Percentiles rank a stretch among this genome's conserved stretches.
Evolutionary conservation across 2,329 filamentous ascomycete genomes (phyloP).

Genomic region (Fonsecaea nubica): DNA sequence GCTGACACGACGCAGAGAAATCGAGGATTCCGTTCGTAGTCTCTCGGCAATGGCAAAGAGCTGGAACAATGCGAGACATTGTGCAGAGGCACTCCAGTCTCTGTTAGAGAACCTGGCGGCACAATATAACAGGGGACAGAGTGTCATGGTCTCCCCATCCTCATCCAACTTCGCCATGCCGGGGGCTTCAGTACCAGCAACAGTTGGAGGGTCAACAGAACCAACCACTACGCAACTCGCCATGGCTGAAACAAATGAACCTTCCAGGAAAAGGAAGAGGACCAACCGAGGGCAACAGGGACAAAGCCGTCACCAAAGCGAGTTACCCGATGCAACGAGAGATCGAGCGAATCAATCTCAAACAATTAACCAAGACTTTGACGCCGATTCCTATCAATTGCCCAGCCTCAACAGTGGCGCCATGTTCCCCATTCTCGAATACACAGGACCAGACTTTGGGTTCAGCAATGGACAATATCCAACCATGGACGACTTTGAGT

Average conservation of each 20-base stretch:
- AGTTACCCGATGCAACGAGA: neutral
- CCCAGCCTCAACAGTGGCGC: constrained; percentile 9
- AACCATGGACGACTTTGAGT: constrained; percentile 10
- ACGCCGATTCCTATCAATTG: constrained; percentile 9
- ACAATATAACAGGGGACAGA: constrained; percentile 13
- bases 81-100: constrained; percentile 20
- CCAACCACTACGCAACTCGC: neutral
- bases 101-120: constrained; percentile 17
- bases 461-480: constrained; percentile 1
- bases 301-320: neutral
- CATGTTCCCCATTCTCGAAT: constrained; percentile 16
- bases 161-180: neutral
- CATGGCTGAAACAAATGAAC: neutral
- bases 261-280: constrained; percentile 12
- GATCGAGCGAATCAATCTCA: neutral
- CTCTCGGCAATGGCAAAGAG: constrained; percentile 18
- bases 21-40: constrained; percentile 17
- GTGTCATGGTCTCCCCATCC: neutral
- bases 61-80: constrained; percentile 27
- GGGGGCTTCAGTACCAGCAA: neutral
- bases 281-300: neutral
- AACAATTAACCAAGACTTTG: constrained; percentile 11
- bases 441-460: constrained; percentile 16
- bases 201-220: neutral
- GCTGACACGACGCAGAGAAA: constrained; percentile 9